These are phyloP conservation scores for Neurospora sp. DNA, from an alignment of 495 filamentous ascomycete genomes.

Conservation along the genomic window DNA sequence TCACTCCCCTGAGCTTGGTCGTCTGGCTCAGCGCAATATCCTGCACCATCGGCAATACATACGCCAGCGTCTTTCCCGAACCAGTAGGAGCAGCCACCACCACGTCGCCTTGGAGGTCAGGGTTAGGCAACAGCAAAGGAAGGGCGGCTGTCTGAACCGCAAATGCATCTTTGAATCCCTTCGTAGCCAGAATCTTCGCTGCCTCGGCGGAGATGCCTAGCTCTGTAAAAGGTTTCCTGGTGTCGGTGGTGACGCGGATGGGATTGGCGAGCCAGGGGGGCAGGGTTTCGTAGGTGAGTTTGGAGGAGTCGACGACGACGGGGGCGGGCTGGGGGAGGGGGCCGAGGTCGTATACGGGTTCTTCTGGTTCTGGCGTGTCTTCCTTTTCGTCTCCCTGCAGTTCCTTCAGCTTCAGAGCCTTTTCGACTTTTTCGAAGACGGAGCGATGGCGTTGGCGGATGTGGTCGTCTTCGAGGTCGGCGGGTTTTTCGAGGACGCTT, in stretches of 20 bases:
- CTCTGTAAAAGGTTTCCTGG: conserved; percentile 49
- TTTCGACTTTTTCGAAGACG: conserved; percentile 39
- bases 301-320: conserved; percentile 40
- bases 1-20: conserved; percentile 59
- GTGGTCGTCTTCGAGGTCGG: conserved; percentile 7
- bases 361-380: conserved; percentile 26
- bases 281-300: conserved; percentile 44
- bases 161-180: conserved; percentile 66
- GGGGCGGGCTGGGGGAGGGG: conserved; percentile 69
- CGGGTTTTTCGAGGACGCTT: conserved; percentile 1
- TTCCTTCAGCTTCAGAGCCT: conserved; percentile 25
- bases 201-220: conserved; percentile 40
- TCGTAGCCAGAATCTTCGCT: conserved; percentile 46
- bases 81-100: conserved; percentile 85
- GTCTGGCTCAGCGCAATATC: conserved; percentile 49
- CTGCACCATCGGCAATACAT: conserved; percentile 75
- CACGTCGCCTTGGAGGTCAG: conserved; percentile 56
- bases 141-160: conserved; percentile 76
- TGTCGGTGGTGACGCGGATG: conserved; percentile 47
- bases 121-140: conserved; percentile 58
- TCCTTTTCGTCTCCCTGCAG: conserved; percentile 16
- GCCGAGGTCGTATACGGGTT: conserved; percentile 52
- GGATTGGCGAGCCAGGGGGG: conserved; percentile 72
- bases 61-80: conserved; percentile 88
- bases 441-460: conserved; percentile 31